A percentile compares a stretch with the other conserved stretches of the same genome.
Evolutionary conservation across 2,329 filamentous ascomycete genomes (phyloP).

Genomic region (Botrytis cinerea): DNA sequence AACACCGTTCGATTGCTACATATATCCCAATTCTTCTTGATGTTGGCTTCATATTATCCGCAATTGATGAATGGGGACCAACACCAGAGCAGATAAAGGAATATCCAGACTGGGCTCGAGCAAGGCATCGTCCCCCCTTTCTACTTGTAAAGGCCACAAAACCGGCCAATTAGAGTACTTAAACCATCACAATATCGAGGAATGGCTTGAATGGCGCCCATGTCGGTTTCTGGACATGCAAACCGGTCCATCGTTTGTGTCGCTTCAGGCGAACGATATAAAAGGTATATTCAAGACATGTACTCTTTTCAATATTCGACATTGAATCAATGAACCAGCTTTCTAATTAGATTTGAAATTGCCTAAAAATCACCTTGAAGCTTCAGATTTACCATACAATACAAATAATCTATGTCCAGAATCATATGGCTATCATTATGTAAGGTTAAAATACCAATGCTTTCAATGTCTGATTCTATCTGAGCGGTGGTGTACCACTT

Average conservation of each 20-base stretch:
- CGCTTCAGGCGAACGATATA: neutral
- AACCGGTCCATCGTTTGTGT: neutral
- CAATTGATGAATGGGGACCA: conserved; percentile 32
- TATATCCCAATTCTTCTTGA: conserved; percentile 30
- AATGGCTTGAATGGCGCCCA: neutral
- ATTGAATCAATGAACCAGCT: neutral
- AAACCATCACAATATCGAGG: neutral
- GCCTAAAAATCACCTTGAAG: too few species aligned
- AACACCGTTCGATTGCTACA: conserved; percentile 48
- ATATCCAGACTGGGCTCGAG: conserved; percentile 39
- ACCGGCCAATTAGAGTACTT: neutral
- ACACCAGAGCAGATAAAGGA: conserved; percentile 33
- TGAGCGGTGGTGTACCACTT: neutral
- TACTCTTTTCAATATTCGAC: neutral
- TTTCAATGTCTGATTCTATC: neutral
- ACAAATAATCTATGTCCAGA: neutral
- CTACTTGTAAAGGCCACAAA: neutral
- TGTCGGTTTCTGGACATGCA: neutral
- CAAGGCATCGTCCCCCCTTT: neutral
- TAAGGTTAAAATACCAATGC: neutral
- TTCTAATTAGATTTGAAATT: neutral
- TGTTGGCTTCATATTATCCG: conserved; percentile 29
- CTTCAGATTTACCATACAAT: neutral
- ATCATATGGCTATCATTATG: neutral
- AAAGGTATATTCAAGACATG: neutral